Conservation (phyloP, 169 alveolate genomes). For the Eimeria sp. region DNA sequence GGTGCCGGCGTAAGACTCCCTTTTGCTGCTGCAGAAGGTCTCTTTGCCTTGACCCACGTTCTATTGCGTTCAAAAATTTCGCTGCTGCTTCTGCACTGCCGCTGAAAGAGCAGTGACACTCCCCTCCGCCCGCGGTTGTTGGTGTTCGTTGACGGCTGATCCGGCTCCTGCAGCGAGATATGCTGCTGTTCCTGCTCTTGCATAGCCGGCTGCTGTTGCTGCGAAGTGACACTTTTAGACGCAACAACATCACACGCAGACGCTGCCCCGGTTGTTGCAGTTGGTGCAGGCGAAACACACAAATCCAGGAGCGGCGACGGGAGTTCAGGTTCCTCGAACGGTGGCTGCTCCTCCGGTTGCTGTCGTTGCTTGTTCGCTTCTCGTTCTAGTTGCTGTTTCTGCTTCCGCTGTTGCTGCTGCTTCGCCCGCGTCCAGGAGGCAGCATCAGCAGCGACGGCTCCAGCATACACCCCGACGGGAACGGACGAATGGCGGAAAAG, state of each 20-base stretch:
- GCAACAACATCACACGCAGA: slow-evolving; percentile 19
- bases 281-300: slow-evolving; percentile 20
- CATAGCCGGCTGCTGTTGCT: slow-evolving; percentile 25
- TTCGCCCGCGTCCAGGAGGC: slow-evolving; percentile 53
- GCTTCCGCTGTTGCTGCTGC: slow-evolving; percentile 25
- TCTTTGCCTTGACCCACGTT: slow-evolving; percentile 43
- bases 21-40: slow-evolving; percentile 49
- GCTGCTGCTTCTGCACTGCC: slow-evolving; percentile 71
- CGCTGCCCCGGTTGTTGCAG: slow-evolving; percentile 43
- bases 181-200: slow-evolving; percentile 38
- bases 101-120: slow-evolving; percentile 39
- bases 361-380: slow-evolving; percentile 7
- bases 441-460: slow-evolving; percentile 59
- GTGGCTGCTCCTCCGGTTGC: background rate
- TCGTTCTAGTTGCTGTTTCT: background rate
- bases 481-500: slow-evolving; percentile 43
- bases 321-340: background rate
- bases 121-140: slow-evolving; percentile 49
- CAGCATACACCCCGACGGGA: slow-evolving; percentile 52
- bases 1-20: slow-evolving; percentile 28
- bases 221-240: background rate
- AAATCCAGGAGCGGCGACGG: slow-evolving; percentile 6
- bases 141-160: background rate
- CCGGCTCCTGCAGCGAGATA: background rate
- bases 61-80: slow-evolving; percentile 59